Conservation (phyloP, 2,329 filamentous ascomycete species). For the Scolecobasidium constrictum region DNA sequence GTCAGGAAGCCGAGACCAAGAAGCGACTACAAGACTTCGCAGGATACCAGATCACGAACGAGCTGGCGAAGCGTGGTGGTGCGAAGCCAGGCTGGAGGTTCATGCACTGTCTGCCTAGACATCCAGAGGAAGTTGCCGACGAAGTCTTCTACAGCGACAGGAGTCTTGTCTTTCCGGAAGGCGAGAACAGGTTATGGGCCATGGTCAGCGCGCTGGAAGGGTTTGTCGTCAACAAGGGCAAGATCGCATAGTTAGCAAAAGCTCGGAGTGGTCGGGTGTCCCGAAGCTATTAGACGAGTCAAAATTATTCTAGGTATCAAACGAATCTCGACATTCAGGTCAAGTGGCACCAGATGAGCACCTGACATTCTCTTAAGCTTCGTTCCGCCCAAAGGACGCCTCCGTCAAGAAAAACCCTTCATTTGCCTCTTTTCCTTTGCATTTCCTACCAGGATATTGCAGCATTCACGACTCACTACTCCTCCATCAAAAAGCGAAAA, state of each 20-base stretch:
- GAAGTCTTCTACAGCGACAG: conserved; percentile 84
- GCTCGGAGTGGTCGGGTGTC: too few relatives aligned
- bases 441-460: too few relatives aligned
- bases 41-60: conserved; percentile 84
- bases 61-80: conserved; percentile 71
- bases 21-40: conserved; percentile 71
- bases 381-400: too few relatives aligned
- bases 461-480: too few relatives aligned
- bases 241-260: conserved; percentile 45
- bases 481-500: too few relatives aligned
- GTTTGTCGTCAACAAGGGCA: conserved; percentile 91
- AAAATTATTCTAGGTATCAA: too few relatives aligned
- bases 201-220: conserved; percentile 71
- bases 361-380: too few relatives aligned
- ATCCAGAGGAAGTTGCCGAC: conserved; percentile 85
- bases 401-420: too few relatives aligned
- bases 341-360: too few relatives aligned
- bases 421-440: too few relatives aligned
- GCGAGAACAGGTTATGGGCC: conserved; percentile 88
- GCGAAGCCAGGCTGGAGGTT: conserved; percentile 90
- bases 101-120: conserved; percentile 94
- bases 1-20: conserved; percentile 76
- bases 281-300: too few relatives aligned
- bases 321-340: too few relatives aligned
- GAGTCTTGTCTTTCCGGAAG: conserved; percentile 86